Evolutionary conservation across 1,284 basidiomycete species (phyloP).

Genomic region (Tylopilus sp.): DNA sequence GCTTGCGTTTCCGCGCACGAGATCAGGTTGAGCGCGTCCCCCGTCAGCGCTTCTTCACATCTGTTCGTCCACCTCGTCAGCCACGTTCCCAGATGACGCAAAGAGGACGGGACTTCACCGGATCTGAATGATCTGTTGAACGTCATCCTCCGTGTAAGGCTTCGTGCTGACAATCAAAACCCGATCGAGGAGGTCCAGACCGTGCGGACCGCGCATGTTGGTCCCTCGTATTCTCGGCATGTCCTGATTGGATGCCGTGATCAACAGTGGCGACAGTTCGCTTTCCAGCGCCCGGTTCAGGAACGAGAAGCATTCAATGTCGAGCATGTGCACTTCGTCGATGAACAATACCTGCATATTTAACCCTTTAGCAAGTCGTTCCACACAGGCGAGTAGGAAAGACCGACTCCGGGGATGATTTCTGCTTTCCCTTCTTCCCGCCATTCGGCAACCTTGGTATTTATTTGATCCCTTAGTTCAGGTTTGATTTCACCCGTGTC

Average conservation of each 20-base stretch:
- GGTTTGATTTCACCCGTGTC: conserved; percentile 99
- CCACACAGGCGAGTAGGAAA: neutral
- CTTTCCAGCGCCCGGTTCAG: conserved; percentile 93
- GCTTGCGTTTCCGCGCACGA: conserved; percentile 85
- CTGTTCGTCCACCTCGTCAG: conserved; percentile 37
- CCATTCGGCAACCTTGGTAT: conserved; percentile 96
- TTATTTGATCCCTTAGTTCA: conserved; percentile 93
- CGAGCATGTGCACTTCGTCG: conserved; percentile 98
- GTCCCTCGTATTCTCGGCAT: conserved; percentile 95
- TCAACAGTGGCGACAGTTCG: conserved; percentile 90
- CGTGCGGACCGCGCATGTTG: conserved; percentile 90
- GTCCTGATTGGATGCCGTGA: conserved; percentile 97
- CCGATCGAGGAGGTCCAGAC: conserved; percentile 89
- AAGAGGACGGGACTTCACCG: conserved; percentile 44
- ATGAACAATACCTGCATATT: conserved; percentile 74
- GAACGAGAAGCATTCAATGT: conserved; percentile 99
- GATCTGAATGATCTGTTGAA: conserved; percentile 89
- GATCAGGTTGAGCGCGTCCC: conserved; percentile 83
- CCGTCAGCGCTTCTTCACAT: conserved; percentile 84
- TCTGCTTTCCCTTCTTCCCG: conserved; percentile 98
- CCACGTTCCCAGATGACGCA: neutral
- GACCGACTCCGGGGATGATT: conserved; percentile 89
- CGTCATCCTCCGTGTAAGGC: conserved; percentile 79
- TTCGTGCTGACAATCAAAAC: conserved; percentile 94
- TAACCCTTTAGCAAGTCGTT: conserved; percentile 1